phyloP scores from a whole-genome alignment of 805 yeast species.

The Kodamaea kaohsiungensis region DNA sequence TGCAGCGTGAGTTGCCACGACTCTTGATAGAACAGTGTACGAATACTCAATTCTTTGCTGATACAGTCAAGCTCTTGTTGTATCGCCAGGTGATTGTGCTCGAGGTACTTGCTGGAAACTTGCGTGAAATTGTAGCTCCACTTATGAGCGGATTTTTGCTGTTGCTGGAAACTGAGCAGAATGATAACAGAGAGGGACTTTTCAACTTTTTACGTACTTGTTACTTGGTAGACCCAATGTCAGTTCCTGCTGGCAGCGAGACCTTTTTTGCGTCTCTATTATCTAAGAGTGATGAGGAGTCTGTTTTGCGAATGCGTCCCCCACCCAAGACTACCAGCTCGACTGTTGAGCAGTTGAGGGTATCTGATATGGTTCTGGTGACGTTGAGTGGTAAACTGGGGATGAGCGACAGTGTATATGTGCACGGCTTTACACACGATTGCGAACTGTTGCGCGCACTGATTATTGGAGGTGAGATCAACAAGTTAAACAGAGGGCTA shows the following conservation, averaged over 20 bases:
- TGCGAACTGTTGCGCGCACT: slow-evolving; percentile 32
- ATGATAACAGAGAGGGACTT: slow-evolving; percentile 22
- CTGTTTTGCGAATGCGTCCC: slow-evolving; percentile 17
- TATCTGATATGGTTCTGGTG: background rate
- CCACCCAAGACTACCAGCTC: slow-evolving; percentile 17
- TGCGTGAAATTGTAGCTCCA: slow-evolving; percentile 16
- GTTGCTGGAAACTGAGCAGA: slow-evolving; percentile 6
- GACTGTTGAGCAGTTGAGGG: background rate
- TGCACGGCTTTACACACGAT: slow-evolving; percentile 38
- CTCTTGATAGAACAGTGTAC: slow-evolving; percentile 14
- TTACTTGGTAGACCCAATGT: slow-evolving; percentile 21
- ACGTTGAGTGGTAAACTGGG: slow-evolving; percentile 4
- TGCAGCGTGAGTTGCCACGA: slow-evolving; percentile 30
- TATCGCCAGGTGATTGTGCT: slow-evolving; percentile 36
- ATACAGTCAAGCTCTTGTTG: slow-evolving; percentile 23
- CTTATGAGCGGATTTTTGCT: slow-evolving; percentile 1
- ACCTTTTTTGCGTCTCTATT: background rate
- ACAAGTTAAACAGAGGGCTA: slow-evolving; percentile 50
- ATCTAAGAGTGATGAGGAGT: slow-evolving; percentile 34
- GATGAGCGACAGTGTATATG: slow-evolving; percentile 15
- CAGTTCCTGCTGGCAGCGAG: background rate
- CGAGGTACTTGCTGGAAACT: slow-evolving; percentile 33
- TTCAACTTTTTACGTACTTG: slow-evolving; percentile 39
- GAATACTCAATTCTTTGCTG: background rate
- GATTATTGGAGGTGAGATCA: slow-evolving; percentile 47